A percentile compares a stretch with the other conserved stretches of the same genome.
phyloP scores from a whole-genome alignment of 2,329 filamentous ascomycete genomes.

The Colletotrichum viniferum region DNA sequence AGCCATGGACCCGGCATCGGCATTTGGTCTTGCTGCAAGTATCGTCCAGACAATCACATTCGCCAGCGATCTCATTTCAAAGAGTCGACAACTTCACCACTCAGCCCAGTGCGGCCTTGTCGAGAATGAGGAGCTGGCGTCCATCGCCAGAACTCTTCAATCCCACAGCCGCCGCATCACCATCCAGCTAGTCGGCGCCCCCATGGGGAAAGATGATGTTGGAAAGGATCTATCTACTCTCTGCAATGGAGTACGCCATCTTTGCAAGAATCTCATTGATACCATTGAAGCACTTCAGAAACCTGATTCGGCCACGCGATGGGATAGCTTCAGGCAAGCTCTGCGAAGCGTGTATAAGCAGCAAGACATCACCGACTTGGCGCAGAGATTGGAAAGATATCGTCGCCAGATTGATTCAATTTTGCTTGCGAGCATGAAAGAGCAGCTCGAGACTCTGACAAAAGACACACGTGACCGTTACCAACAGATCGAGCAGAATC shows the following conservation, averaged over 20 bases:
- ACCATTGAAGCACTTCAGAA: not conserved
- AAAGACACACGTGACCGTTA: not conserved
- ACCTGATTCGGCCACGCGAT: not conserved
- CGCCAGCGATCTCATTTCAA: not conserved
- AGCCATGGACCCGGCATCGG: not conserved
- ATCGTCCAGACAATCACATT: not conserved
- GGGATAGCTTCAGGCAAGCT: not conserved
- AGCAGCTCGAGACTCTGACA: not conserved
- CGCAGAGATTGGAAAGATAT: not conserved
- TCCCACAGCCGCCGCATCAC: not conserved
- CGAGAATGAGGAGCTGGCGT: not conserved
- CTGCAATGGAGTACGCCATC: not conserved
- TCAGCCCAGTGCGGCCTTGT: not conserved
- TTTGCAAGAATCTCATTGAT: not conserved
- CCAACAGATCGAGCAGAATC: not conserved
- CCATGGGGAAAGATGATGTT: not conserved
- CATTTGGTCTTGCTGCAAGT: not conserved
- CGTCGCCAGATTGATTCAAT: not conserved
- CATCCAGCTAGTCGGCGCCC: not conserved
- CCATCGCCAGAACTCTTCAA: not conserved
- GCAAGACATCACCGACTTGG: not conserved
- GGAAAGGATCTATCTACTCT: not conserved
- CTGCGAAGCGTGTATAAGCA: not conserved
- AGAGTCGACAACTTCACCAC: not conserved
- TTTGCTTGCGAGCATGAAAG: not conserved